Conservation (phyloP, 768 basidiomycete species). For the Lactarius vividus region DNA sequence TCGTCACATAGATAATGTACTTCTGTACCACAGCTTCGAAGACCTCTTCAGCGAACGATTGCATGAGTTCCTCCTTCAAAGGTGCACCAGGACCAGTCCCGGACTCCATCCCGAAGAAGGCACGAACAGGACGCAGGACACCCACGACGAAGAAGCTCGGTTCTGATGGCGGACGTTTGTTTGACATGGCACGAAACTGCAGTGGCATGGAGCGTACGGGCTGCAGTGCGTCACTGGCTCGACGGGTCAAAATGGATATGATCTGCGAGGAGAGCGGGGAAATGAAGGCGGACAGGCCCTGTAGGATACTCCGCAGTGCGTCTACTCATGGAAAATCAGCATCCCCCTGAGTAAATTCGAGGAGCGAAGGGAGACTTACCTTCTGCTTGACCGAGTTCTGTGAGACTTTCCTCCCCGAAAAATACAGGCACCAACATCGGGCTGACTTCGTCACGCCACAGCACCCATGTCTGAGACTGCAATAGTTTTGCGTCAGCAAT, state of each 20-base stretch:
- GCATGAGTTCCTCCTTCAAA: conserved; percentile 54
- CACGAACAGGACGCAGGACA: conserved; percentile 76
- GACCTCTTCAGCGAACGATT: conserved; percentile 55
- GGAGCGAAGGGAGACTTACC: conserved; percentile 39
- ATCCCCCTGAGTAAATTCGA: neutral
- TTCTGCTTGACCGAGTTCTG: conserved; percentile 42
- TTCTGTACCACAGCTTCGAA: conserved; percentile 69
- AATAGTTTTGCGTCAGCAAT: conserved; percentile 67
- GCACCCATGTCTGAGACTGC: conserved; percentile 45
- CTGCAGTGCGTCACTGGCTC: conserved; percentile 83
- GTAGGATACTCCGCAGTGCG: conserved; percentile 53
- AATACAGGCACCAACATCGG: conserved; percentile 53
- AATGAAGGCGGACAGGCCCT: conserved; percentile 48
- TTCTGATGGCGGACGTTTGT: conserved; percentile 66
- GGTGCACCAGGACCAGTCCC: conserved; percentile 57
- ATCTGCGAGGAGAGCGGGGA: conserved; percentile 62
- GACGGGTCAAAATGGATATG: conserved; percentile 63
- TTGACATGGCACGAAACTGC: conserved; percentile 84
- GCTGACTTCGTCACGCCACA: conserved; percentile 72
- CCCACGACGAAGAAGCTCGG: conserved; percentile 84
- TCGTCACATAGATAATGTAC: conserved; percentile 69
- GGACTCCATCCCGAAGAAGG: conserved; percentile 64
- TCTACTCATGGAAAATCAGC: conserved; percentile 37
- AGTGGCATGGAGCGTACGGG: conserved; percentile 86
- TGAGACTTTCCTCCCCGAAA: conserved; percentile 32